These are phyloP conservation scores for Oidiodendron maius DNA, from an alignment of 495 filamentous ascomycete species.

Conservation along the genomic window DNA sequence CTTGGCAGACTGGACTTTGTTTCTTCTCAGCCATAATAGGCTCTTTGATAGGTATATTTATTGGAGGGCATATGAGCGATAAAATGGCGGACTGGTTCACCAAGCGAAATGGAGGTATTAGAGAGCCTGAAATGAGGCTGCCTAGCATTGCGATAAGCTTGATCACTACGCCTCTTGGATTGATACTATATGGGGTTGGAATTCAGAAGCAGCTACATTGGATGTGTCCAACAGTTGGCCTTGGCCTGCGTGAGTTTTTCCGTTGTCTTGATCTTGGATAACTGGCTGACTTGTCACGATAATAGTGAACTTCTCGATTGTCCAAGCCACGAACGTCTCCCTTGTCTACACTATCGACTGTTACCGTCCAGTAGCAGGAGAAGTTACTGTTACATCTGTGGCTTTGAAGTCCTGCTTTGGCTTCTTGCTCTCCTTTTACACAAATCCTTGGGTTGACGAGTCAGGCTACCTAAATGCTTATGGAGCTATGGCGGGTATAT, in stretches of 20 bases:
- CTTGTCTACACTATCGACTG: slow-evolving; percentile 49
- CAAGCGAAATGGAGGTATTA: slow-evolving; percentile 41
- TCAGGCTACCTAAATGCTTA: slow-evolving; percentile 42
- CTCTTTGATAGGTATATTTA: slow-evolving; percentile 38
- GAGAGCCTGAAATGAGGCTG: slow-evolving; percentile 50
- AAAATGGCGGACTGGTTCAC: slow-evolving; percentile 43
- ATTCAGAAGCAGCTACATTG: slow-evolving; percentile 44
- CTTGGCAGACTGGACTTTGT: slow-evolving; percentile 45
- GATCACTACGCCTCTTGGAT: slow-evolving; percentile 36
- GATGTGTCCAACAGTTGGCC: slow-evolving; percentile 48
- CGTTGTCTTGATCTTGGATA: neutral
- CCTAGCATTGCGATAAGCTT: slow-evolving; percentile 38
- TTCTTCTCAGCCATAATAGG: slow-evolving; percentile 45
- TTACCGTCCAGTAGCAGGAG: slow-evolving; percentile 48
- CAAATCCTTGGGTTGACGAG: slow-evolving; percentile 47
- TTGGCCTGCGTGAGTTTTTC: slow-evolving; percentile 33
- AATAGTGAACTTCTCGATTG: slow-evolving; percentile 48
- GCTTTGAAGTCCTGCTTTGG: slow-evolving; percentile 49
- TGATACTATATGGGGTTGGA: slow-evolving; percentile 47
- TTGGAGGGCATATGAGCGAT: slow-evolving; percentile 44
- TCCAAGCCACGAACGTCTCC: slow-evolving; percentile 44
- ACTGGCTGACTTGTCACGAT: slow-evolving; percentile 11
- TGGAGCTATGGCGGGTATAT: slow-evolving; percentile 48
- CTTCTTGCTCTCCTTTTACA: slow-evolving; percentile 53
- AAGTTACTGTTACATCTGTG: slow-evolving; percentile 41